Evolutionary conservation across 176 grass and related monocot species (phyloP), one percentile per base, ranked within the genome.

Genomic region (Paspalum notatum): DNA sequence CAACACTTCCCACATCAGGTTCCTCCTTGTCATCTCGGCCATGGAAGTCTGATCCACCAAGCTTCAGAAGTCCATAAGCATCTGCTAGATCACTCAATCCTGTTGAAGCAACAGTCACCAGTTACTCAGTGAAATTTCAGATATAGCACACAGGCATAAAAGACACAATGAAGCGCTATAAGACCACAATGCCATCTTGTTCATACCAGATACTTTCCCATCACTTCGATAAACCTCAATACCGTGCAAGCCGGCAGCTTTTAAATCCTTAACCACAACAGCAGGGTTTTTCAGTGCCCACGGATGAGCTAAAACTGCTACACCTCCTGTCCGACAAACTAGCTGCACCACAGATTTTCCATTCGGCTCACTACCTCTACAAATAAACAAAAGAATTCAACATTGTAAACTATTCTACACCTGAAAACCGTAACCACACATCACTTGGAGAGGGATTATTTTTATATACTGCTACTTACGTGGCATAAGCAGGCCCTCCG

Each of bases 21-120:
- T 93, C 86, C 25, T 89, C 81, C 39, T 79, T 80, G 24, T 89
- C 80, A 42, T 83, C 87, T 74, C 91, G 56, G 87, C 88, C 91
- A 87, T 97, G 94, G 64, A 89, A 93, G 66, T 97, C 91, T 17
- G 94, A 97, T 42, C 94, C 91, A 55, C 91, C 91, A 39, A 97
- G 81, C 79, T 93, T 97, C 51, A 97, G 67, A 57, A 93, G 83
- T 51, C 76, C 81, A 46, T 87, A 97, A 6, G 81, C 69, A 76
- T 97, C 88, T 8, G 88, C 88, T 27, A 91, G 64, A 82, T 91
- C 86, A 42, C 88, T 89, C 25, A 93, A 75, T 41, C 88, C 91
- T 93, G 80, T 83, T 18, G 2, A 62, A 37, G 40, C 77, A 55
- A 85, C 41, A 47, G 9, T 49, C 32, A 12, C 20, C 20, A 9